Conservation (phyloP, 768 basidiomycete genomes). For the Lentinula raphanica region DNA sequence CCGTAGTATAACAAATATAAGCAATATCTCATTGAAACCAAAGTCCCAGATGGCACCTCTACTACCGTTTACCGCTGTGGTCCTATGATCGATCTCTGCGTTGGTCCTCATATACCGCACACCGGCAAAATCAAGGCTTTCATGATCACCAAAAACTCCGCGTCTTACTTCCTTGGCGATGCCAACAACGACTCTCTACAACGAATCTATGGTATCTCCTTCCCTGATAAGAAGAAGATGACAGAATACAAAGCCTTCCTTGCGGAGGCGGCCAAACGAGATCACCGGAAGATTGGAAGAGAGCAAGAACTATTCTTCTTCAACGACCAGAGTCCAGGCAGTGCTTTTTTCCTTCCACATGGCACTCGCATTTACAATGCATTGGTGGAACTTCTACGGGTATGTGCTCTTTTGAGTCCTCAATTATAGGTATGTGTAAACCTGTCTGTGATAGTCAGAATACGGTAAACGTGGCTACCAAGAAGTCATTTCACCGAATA, state of each 20-base stretch:
- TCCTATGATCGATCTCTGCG: conserved; percentile 95
- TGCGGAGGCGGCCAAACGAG: conserved; percentile 95
- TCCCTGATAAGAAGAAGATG: conserved; percentile 96
- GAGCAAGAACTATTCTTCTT: conserved; percentile 99
- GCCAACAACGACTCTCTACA: conserved; percentile 90
- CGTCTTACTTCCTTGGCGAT: conserved; percentile 97
- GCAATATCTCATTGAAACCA: conserved; percentile 88
- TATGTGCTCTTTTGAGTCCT: conserved; percentile 32
- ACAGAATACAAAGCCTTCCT: conserved; percentile 93
- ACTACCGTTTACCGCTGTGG: conserved; percentile 99
- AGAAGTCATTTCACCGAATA: conserved; percentile 98
- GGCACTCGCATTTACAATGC: conserved; percentile 96
- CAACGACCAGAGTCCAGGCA: conserved; percentile 93
- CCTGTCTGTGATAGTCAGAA: conserved; percentile 50
- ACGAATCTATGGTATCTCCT: conserved; percentile 96
- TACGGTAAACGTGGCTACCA: conserved; percentile 95
- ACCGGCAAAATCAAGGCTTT: conserved; percentile 97
- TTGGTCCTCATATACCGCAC: conserved; percentile 97
- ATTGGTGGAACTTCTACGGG: conserved; percentile 85
- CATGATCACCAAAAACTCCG: conserved; percentile 97
- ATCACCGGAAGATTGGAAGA: conserved; percentile 95
- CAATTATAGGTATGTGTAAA: background rate
- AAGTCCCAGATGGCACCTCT: conserved; percentile 92
- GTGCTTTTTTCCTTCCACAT: conserved; percentile 94
- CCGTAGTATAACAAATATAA: conserved; percentile 97